Evolutionary conservation across 2,329 filamentous ascomycete genomes (phyloP).

Genomic region (Beauveria sp.): DNA sequence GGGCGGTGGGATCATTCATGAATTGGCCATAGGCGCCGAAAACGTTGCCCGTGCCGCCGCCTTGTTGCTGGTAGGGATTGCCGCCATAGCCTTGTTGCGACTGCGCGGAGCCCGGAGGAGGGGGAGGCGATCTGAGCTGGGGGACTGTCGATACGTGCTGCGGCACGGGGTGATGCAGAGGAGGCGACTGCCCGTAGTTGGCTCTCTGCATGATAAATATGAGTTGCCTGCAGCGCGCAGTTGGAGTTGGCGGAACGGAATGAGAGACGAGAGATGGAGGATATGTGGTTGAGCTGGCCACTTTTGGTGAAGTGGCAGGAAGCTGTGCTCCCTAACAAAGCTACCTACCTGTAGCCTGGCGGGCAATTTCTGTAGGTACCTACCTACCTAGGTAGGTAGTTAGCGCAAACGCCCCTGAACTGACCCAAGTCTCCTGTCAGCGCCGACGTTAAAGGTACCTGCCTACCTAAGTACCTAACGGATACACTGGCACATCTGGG

Average conservation of each 20-base stretch:
- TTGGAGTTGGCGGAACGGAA: slow-evolving; percentile 6
- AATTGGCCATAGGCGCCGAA: slow-evolving; percentile 80
- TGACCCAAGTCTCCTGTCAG: too few relatives aligned
- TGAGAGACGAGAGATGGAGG: background rate
- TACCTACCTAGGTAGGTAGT: too few relatives aligned
- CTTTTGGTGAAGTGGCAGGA: background rate
- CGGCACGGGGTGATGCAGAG: slow-evolving; percentile 92
- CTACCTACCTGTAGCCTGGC: background rate
- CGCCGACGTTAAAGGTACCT: too few relatives aligned
- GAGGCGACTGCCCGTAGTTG: slow-evolving; percentile 79
- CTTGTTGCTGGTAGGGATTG: slow-evolving; percentile 67
- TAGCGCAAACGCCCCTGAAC: too few relatives aligned
- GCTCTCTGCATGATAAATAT: slow-evolving; percentile 73
- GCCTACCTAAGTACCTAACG: too few relatives aligned
- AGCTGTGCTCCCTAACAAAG: background rate
- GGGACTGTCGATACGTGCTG: slow-evolving; percentile 98
- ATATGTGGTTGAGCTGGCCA: slow-evolving; percentile 8
- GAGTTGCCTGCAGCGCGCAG: background rate
- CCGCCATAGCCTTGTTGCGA: slow-evolving; percentile 57
- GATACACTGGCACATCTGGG: too few relatives aligned
- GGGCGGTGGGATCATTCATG: slow-evolving; percentile 90
- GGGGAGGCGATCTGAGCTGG: slow-evolving; percentile 88
- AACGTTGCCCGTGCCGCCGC: slow-evolving; percentile 42
- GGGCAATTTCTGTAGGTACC: too few relatives aligned
- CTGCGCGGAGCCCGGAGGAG: slow-evolving; percentile 64